A percentile compares a stretch with the other conserved stretches of the same genome.
Evolutionary conservation across 768 basidiomycete genomes (phyloP).

Genomic region (Phaeotremella fagi): DNA sequence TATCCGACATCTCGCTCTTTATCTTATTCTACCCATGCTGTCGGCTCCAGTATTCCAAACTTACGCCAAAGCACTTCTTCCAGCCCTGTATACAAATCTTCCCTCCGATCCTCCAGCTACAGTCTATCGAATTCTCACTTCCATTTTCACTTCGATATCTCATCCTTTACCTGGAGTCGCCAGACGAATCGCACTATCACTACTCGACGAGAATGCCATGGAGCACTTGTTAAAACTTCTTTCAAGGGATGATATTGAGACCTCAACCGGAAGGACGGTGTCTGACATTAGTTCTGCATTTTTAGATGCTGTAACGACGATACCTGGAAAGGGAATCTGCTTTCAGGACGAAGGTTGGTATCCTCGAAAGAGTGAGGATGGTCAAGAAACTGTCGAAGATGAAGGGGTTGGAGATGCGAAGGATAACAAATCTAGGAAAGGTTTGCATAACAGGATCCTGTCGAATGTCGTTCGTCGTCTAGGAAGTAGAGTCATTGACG

Average conservation of each 20-base stretch:
- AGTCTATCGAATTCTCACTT: constrained; percentile 34
- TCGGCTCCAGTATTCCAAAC: constrained; percentile 34
- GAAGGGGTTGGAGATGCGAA: constrained; percentile 51
- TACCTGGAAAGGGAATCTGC: constrained; percentile 76
- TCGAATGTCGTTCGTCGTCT: constrained; percentile 66
- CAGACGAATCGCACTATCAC: constrained; percentile 32
- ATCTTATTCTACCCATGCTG: constrained; percentile 36
- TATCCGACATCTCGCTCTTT: constrained; percentile 40
- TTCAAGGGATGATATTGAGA: constrained; percentile 57
- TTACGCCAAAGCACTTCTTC: constrained; percentile 35
- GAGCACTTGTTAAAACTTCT: constrained; percentile 67
- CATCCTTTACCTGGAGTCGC: constrained; percentile 28
- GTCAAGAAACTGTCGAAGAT: constrained; percentile 49
- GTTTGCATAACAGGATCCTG: constrained; percentile 70
- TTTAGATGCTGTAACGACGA: constrained; percentile 73
- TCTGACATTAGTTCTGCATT: constrained; percentile 77
- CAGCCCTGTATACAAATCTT: constrained; percentile 35
- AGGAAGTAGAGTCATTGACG: constrained; percentile 72
- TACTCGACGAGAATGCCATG: constrained; percentile 40
- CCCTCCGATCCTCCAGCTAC: constrained; percentile 40
- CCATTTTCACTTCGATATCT: constrained; percentile 36
- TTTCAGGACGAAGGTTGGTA: constrained; percentile 92
- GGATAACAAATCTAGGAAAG: constrained; percentile 28
- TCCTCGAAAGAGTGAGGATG: constrained; percentile 58
- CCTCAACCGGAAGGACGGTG: constrained; percentile 54